A percentile compares a stretch with the other conserved stretches of the same genome.
phyloP scores from a whole-genome alignment of 345 rosid genomes.

The Physaria fendleri region DNA sequence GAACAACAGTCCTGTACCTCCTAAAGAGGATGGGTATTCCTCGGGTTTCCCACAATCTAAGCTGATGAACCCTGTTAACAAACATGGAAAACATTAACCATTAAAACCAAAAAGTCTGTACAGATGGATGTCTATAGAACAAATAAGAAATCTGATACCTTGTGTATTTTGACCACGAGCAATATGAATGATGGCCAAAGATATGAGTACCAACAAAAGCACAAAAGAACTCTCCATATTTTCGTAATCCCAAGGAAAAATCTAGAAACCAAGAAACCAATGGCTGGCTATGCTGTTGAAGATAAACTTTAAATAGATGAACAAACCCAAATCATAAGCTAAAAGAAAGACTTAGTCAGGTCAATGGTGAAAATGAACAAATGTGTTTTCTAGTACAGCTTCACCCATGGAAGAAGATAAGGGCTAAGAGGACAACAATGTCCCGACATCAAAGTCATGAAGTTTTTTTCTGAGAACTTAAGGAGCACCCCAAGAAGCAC shows the following conservation, averaged over 20 bases:
- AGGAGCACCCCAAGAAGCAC: background rate
- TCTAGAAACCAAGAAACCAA: background rate
- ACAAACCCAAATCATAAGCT: background rate
- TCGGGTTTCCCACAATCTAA: constrained; percentile 37
- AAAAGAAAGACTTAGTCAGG: background rate
- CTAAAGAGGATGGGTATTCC: background rate
- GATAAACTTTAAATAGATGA: background rate
- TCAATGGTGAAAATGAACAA: constrained; percentile 1
- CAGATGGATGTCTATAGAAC: background rate
- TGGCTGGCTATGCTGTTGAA: background rate
- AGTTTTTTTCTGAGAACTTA: background rate
- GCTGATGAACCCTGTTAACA: constrained; percentile 37
- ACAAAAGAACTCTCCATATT: background rate
- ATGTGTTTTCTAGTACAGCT: background rate
- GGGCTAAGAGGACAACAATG: background rate
- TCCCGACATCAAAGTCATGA: background rate
- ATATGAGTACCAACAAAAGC: background rate
- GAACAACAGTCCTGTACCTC: background rate
- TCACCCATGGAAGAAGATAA: background rate
- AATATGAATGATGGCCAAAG: background rate
- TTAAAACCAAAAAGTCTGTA: background rate
- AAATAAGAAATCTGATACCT: constrained; percentile 4
- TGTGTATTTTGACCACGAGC: constrained; percentile 22
- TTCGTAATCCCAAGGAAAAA: background rate
- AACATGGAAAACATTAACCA: background rate